phyloP scores from a whole-genome alignment of 495 filamentous ascomycete species.

The Penicillium paradoxum region DNA sequence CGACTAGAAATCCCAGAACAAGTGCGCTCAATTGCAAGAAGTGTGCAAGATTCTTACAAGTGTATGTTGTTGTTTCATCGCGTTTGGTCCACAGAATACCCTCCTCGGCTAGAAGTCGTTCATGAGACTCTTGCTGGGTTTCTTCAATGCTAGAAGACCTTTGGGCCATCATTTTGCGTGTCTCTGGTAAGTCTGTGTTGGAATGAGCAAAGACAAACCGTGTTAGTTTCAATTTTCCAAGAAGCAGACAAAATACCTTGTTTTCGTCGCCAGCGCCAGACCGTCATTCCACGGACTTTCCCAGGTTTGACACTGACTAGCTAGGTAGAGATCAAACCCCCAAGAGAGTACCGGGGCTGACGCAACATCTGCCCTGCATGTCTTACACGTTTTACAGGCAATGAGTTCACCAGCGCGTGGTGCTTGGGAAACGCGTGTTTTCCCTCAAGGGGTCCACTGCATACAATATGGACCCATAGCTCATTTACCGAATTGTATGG shows the following conservation, averaged over 20 bases:
- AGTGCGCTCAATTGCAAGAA: conserved; percentile 7
- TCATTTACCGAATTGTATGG: neutral
- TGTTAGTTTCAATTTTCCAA: neutral
- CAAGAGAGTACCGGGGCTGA: neutral
- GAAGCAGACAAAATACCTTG: neutral
- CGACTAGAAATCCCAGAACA: conserved; percentile 5
- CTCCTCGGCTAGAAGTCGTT: conserved; percentile 16
- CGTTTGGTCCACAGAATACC: conserved; percentile 3
- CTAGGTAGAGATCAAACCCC: neutral
- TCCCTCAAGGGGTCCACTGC: conserved; percentile 2
- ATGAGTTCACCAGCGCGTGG: conserved; percentile 12
- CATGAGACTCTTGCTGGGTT: neutral
- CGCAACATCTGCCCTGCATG: conserved; percentile 15
- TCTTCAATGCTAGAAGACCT: neutral
- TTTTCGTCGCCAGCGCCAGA: neutral
- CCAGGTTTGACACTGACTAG: neutral
- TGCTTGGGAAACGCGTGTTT: conserved; percentile 4
- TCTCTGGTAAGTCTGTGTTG: too few species aligned
- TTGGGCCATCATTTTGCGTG: too few species aligned
- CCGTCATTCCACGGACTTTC: conserved; percentile 9
- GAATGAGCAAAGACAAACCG: neutral
- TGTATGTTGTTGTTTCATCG: neutral
- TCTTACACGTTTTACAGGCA: conserved; percentile 21
- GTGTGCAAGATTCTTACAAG: neutral
- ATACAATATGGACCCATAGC: neutral